Percentiles rank a stretch among this genome's conserved stretches.
phyloP scores from a whole-genome alignment of 345 rosid genomes.

The Bruguiera parviflora region DNA sequence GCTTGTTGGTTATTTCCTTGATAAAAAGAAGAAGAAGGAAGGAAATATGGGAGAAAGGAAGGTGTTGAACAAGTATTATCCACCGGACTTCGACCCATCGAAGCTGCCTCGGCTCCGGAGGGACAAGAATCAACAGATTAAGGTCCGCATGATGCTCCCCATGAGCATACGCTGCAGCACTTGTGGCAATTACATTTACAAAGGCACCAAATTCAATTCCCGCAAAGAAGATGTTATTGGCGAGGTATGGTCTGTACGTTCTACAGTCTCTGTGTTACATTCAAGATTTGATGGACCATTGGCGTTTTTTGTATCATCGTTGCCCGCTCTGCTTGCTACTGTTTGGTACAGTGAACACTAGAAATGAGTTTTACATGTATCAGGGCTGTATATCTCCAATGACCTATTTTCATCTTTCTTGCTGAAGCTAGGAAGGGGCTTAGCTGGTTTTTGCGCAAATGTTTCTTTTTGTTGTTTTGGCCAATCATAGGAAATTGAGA shows the following conservation, averaged over 20 bases:
- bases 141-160: slow-evolving; percentile 95
- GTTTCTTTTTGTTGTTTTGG: neutral
- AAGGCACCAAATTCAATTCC: slow-evolving; percentile 91
- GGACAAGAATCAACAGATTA: slow-evolving; percentile 86
- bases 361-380: no score
- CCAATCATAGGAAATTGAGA: neutral
- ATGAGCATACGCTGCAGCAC: slow-evolving; percentile 95
- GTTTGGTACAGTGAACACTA: no score
- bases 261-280: no score
- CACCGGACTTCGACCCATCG: slow-evolving; percentile 92
- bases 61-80: slow-evolving; percentile 85
- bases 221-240: slow-evolving; percentile 86
- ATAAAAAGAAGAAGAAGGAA: neutral
- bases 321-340: no score
- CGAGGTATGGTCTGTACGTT: slow-evolving; percentile 44
- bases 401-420: no score
- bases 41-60: slow-evolving; percentile 85
- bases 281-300: no score
- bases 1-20: neutral
- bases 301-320: neutral
- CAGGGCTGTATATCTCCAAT: no score
- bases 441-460: no score
- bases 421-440: no score
- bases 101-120: slow-evolving; percentile 70
- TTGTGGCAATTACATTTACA: slow-evolving; percentile 86